Conservation (phyloP, 2,329 filamentous ascomycete genomes). For the Apiospora saccharicola region DNA sequence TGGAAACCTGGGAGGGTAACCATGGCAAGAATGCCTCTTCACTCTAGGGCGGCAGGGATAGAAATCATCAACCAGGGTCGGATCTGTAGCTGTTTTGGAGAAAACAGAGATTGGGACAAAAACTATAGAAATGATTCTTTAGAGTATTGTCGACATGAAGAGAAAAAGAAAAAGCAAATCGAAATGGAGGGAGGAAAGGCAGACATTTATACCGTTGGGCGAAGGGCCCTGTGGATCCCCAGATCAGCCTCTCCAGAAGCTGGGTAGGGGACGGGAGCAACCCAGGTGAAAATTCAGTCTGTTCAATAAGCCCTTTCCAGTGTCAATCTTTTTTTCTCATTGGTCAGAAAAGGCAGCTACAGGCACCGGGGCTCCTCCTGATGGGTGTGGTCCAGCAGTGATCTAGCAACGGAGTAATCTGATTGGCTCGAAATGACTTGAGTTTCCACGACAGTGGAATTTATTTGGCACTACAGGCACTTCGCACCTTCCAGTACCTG, state of each 20-base stretch:
- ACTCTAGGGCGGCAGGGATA: constrained; percentile 91
- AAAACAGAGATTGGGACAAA: constrained; percentile 87
- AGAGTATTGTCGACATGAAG: constrained; percentile 64
- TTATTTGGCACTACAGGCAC: background rate
- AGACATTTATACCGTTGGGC: constrained; percentile 48
- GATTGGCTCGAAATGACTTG: background rate
- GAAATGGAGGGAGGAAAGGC: constrained; percentile 39
- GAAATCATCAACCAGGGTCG: constrained; percentile 94
- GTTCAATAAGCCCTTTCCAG: background rate
- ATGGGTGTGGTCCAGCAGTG: background rate
- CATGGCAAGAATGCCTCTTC: constrained; percentile 67
- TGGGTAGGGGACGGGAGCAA: background rate
- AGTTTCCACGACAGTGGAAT: background rate
- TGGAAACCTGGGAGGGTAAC: constrained; percentile 21
- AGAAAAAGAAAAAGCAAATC: constrained; percentile 47
- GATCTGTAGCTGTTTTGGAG: constrained; percentile 91
- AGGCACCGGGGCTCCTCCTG: background rate
- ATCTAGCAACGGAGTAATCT: background rate
- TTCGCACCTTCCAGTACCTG: background rate
- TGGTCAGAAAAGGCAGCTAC: background rate
- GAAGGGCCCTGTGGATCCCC: background rate
- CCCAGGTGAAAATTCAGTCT: background rate
- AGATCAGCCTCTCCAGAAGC: constrained; percentile 13
- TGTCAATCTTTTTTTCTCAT: background rate
- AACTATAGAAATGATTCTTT: constrained; percentile 99